Base-by-base conservation (phyloP, 2,329 filamentous ascomycete genomes). In the Huntiella moniliformis region DNA sequence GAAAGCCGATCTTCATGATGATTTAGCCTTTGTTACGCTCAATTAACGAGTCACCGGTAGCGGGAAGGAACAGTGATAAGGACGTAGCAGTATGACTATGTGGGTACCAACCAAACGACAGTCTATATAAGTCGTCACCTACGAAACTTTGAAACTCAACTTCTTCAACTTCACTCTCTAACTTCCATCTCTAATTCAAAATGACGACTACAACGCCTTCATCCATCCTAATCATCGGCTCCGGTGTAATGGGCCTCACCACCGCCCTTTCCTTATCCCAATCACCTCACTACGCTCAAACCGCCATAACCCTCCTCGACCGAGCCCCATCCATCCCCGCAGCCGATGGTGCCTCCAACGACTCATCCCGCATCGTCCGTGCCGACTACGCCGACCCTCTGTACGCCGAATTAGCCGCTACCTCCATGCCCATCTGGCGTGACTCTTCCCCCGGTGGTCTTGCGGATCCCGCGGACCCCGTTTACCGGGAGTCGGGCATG, bases 321-420 rank as follows among this genome's bases (percentile, higher is more conserved):
- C 65, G 73, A 47, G 67, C 66, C 4, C 61, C 61, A 18, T 69
- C 78, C 34, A 77, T 79, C 55, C 75, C 75, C 2, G 66, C 73
- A 5, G 61, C 66, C 38, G 74, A 80, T 54, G 67, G 68, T 48
- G 68, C 74, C 43, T 75, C 70, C 52, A 68, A 78, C 55, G 76
- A 80, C 61, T 67, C 67, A 3, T 78, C 74, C 11, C 71, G 76
- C 52, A 77, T 79, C 53, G 67, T 80, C 52, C 68, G 77, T 47
- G 63, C 73, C 43, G 88, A 96, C 67, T 96, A 96, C 57, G 78
- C 82, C 4, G 77, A 88, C 56, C 64, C 73, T 0, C 72, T 77
- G 16, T 96, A 96, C 61, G 73, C 84, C 4, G 64, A 67, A 12
- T 74, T 96, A 39, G 85, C 79, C 15, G 68, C 73, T 13, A 66